These are phyloP conservation scores for Backusella psychrophila DNA, from an alignment of 192 early-diverging fungal genomes.

Conservation along the genomic window DNA sequence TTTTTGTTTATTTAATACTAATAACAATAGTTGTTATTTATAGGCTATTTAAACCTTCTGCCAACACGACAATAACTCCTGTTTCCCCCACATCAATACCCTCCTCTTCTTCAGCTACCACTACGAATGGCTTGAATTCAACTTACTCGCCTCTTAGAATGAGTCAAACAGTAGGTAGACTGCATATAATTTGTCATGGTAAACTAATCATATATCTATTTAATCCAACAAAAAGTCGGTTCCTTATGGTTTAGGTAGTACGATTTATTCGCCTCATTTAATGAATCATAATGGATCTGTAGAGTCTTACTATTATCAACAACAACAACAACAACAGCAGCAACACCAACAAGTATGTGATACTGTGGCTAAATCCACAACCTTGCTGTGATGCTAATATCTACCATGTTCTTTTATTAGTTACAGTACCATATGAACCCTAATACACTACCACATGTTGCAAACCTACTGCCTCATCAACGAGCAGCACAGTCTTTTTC, in stretches of 20 bases:
- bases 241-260: not conserved
- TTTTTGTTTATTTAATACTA: not conserved
- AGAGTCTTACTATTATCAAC: not conserved
- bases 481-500: slow-evolving; percentile 77
- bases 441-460: slow-evolving; percentile 60
- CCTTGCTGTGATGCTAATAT: not conserved
- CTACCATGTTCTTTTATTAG: slow-evolving; percentile 27
- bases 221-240: not conserved
- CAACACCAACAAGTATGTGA: not conserved
- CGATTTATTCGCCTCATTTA: not conserved
- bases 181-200: not conserved
- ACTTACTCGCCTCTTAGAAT: not conserved
- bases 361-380: not conserved
- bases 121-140: not conserved
- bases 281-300: not conserved
- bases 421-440: slow-evolving; percentile 77
- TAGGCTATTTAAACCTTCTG: not conserved
- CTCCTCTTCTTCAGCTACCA: not conserved
- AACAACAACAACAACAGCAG: not conserved
- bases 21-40: not conserved
- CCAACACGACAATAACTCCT: not conserved
- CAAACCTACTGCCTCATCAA: slow-evolving; percentile 71
- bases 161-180: slow-evolving; percentile 7
- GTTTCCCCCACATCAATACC: not conserved
- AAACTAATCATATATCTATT: not conserved